These are phyloP conservation scores for Hysterium pulicare DNA, from an alignment of 2,329 filamentous ascomycete species.

Conservation along the genomic window DNA sequence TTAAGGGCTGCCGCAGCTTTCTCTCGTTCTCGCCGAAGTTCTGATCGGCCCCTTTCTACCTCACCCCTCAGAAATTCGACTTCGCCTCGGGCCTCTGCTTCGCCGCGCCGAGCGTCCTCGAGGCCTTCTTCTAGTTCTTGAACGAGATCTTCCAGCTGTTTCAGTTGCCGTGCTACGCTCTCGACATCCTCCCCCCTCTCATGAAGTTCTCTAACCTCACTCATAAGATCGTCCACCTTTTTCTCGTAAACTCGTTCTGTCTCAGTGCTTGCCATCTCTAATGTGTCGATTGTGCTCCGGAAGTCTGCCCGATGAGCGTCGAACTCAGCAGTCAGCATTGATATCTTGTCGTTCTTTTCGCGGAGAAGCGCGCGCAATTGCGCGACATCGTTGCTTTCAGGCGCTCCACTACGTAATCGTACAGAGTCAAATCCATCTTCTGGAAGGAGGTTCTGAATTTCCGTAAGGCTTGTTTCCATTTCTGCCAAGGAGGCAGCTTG, in stretches of 20 bases:
- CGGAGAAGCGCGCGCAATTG: slow-evolving; percentile 79
- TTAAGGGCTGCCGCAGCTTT: slow-evolving; percentile 65
- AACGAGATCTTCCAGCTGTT: slow-evolving; percentile 92
- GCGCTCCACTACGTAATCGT: slow-evolving; percentile 43
- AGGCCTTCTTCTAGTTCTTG: slow-evolving; percentile 95
- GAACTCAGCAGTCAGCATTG: slow-evolving; percentile 88
- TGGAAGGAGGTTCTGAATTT: slow-evolving; percentile 71
- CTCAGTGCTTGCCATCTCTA: slow-evolving; percentile 93
- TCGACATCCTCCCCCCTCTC: slow-evolving; percentile 86
- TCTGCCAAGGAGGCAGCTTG: slow-evolving; percentile 79
- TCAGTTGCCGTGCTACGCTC: slow-evolving; percentile 83
- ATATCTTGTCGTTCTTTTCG: slow-evolving; percentile 97
- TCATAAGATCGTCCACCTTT: slow-evolving; percentile 79
- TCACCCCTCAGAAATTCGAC: slow-evolving; percentile 94
- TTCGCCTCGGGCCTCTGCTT: slow-evolving; percentile 92
- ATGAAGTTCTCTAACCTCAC: slow-evolving; percentile 78
- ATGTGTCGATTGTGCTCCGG: slow-evolving; percentile 90
- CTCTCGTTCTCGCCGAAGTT: slow-evolving; percentile 83
- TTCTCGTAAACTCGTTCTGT: slow-evolving; percentile 95
- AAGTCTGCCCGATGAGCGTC: slow-evolving; percentile 94
- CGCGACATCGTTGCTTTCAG: slow-evolving; percentile 60
- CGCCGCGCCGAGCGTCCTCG: slow-evolving; percentile 88
- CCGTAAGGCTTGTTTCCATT: slow-evolving; percentile 85
- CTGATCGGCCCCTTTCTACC: slow-evolving; percentile 84
- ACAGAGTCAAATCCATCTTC: slow-evolving; percentile 47